A percentile compares a stretch with the other conserved stretches of the same genome.
Conservation (phyloP, 2,329 filamentous ascomycete species). For the Blastomyces gilchristii region DNA sequence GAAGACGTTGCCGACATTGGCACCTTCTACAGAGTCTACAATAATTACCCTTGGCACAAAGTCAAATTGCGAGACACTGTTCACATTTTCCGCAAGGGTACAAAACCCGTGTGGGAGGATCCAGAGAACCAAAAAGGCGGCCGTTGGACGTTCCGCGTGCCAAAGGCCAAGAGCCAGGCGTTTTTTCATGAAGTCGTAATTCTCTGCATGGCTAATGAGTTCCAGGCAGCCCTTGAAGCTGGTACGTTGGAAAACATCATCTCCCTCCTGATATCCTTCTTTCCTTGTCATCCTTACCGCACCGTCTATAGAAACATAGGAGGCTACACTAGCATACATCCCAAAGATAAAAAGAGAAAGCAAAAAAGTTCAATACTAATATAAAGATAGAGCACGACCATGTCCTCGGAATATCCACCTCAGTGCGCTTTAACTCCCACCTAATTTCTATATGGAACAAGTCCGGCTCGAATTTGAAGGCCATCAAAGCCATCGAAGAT, state of each 20-base stretch:
- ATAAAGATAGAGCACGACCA: slow-evolving; percentile 58
- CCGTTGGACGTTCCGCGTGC: slow-evolving; percentile 84
- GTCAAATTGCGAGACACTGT: slow-evolving; percentile 68
- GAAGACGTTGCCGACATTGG: slow-evolving; percentile 35
- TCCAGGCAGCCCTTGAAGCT: slow-evolving; percentile 62
- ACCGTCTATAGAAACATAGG: background rate
- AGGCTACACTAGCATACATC: background rate
- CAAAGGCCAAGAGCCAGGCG: slow-evolving; percentile 56
- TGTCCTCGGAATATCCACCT: slow-evolving; percentile 77
- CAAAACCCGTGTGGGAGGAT: slow-evolving; percentile 73
- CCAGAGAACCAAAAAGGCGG: slow-evolving; percentile 76
- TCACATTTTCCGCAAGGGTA: slow-evolving; percentile 69
- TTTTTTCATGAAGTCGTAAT: slow-evolving; percentile 31
- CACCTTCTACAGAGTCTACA: slow-evolving; percentile 67
- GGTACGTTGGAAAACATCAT: slow-evolving; percentile 49
- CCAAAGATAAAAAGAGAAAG: background rate
- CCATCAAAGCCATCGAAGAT: slow-evolving; percentile 62
- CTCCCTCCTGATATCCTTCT: background rate
- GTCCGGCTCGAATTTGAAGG: slow-evolving; percentile 67
- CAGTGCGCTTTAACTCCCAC: slow-evolving; percentile 78
- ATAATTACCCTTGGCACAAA: slow-evolving; percentile 66
- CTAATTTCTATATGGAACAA: slow-evolving; percentile 92
- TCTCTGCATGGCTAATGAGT: slow-evolving; percentile 30
- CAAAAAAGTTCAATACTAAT: background rate
- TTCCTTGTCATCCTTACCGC: background rate